phyloP scores from a whole-genome alignment of 495 filamentous ascomycete genomes.

The Penicillium psychrofluorescens region DNA sequence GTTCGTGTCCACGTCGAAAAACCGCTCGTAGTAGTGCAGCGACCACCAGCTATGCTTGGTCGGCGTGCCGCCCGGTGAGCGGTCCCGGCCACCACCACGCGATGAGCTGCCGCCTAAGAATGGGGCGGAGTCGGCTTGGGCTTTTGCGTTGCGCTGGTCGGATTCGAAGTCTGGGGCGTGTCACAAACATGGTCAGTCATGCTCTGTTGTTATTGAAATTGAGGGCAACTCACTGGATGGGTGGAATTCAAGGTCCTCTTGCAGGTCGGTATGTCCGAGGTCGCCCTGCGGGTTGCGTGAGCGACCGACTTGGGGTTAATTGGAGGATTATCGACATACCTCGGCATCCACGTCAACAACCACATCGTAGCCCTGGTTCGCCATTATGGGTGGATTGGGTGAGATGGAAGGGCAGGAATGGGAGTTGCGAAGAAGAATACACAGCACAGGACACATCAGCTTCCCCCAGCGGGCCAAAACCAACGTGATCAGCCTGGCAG shows the following conservation, averaged over 20 bases:
- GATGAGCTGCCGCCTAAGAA: slow-evolving; percentile 53
- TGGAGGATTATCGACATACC: slow-evolving; percentile 33
- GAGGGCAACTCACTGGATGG: slow-evolving; percentile 58
- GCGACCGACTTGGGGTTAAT: neutral
- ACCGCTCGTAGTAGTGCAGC: slow-evolving; percentile 89
- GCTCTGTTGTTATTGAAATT: neutral
- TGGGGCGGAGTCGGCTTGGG: slow-evolving; percentile 48
- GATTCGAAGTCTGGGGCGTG: slow-evolving; percentile 43
- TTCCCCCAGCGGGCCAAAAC: slow-evolving; percentile 14
- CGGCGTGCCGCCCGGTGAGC: slow-evolving; percentile 38
- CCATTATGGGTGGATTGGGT: slow-evolving; percentile 46
- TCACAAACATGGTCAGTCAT: neutral
- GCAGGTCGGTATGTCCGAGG: slow-evolving; percentile 93
- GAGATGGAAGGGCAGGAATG: slow-evolving; percentile 8
- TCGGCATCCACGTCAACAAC: slow-evolving; percentile 96
- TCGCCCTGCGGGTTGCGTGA: slow-evolving; percentile 60
- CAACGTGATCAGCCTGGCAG: slow-evolving; percentile 1
- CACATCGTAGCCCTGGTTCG: slow-evolving; percentile 86
- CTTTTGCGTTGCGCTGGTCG: slow-evolving; percentile 48
- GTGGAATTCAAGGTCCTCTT: slow-evolving; percentile 99
- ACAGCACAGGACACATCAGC: slow-evolving; percentile 20
- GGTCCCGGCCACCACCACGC: slow-evolving; percentile 28
- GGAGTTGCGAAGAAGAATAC: slow-evolving; percentile 6
- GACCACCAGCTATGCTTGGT: slow-evolving; percentile 89
- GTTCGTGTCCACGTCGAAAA: slow-evolving; percentile 94